Evolutionary conservation across 352 stramenopile species (phyloP).

Genomic region (Pythium aquatile): DNA sequence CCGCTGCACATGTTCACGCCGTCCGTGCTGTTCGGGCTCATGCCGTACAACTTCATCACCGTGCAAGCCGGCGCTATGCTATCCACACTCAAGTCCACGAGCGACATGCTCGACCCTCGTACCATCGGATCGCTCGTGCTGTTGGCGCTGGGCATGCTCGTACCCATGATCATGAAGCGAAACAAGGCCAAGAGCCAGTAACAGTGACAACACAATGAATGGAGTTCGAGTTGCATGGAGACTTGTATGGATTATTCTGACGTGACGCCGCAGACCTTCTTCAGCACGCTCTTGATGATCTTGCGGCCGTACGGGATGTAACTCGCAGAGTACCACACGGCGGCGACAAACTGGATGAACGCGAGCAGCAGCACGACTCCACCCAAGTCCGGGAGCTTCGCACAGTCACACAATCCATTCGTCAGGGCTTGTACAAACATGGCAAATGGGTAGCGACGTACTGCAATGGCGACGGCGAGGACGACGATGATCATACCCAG

Average conservation of each 20-base stretch:
- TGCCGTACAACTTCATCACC: constrained; percentile 86
- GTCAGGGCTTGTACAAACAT: neutral
- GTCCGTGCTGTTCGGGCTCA: constrained; percentile 60
- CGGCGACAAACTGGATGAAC: constrained; percentile 71
- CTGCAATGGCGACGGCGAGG: constrained; percentile 65
- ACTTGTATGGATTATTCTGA: constrained; percentile 17
- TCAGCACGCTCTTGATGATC: constrained; percentile 62
- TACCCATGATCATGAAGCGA: constrained; percentile 60
- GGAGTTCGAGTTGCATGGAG: neutral
- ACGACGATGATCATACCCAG: constrained; percentile 77
- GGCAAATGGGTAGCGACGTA: constrained; percentile 24
- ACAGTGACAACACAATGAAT: neutral
- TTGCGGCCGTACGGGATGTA: constrained; percentile 86
- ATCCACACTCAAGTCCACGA: constrained; percentile 59
- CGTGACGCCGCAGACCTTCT: constrained; percentile 55
- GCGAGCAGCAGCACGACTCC: constrained; percentile 77
- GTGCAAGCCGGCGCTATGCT: constrained; percentile 77
- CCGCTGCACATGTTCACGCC: constrained; percentile 64
- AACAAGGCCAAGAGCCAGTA: constrained; percentile 23
- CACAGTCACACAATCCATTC: neutral
- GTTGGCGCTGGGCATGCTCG: constrained; percentile 61
- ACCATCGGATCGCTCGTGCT: constrained; percentile 61
- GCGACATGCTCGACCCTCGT: constrained; percentile 58
- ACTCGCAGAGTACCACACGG: constrained; percentile 83
- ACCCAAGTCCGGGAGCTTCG: constrained; percentile 59